Evolutionary conservation across 768 basidiomycete genomes (phyloP).

Genomic region (Rhizopogon rudus): DNA sequence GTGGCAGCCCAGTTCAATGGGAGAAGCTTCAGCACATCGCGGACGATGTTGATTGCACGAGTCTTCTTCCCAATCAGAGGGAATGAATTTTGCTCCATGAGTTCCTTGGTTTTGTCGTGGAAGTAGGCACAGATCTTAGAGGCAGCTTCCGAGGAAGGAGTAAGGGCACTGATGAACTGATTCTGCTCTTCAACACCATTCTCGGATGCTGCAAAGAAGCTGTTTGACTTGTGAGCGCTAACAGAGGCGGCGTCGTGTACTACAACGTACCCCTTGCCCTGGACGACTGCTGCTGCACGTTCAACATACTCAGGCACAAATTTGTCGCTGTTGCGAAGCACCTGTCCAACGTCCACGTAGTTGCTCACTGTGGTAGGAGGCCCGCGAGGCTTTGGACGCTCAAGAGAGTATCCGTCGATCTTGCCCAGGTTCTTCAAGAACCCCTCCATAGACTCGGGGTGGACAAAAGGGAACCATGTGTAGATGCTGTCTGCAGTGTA

Average conservation of each 20-base stretch:
- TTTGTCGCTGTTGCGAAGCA: slow-evolving; percentile 39
- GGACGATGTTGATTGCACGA: slow-evolving; percentile 58
- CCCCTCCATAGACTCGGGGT: slow-evolving; percentile 61
- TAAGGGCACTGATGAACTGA: slow-evolving; percentile 48
- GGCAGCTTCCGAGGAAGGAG: slow-evolving; percentile 41
- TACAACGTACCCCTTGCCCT: slow-evolving; percentile 50
- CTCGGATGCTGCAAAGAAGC: slow-evolving; percentile 62
- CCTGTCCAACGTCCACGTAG: slow-evolving; percentile 47
- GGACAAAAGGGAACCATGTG: slow-evolving; percentile 88
- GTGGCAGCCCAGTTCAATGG: slow-evolving; percentile 67
- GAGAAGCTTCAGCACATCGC: slow-evolving; percentile 59
- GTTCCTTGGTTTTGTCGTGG: slow-evolving; percentile 55
- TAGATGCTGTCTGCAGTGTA: slow-evolving; percentile 68
- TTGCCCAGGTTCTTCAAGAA: slow-evolving; percentile 53
- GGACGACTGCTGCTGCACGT: slow-evolving; percentile 48
- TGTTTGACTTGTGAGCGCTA: slow-evolving; percentile 20
- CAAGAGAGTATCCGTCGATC: slow-evolving; percentile 48
- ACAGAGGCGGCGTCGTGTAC: background rate
- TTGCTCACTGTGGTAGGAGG: slow-evolving; percentile 31
- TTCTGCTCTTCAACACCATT: slow-evolving; percentile 34
- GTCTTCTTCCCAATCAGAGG: slow-evolving; percentile 50
- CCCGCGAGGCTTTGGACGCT: slow-evolving; percentile 37
- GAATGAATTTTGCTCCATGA: slow-evolving; percentile 52
- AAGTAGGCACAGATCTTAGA: slow-evolving; percentile 57
- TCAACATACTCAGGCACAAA: slow-evolving; percentile 48